Base-by-base conservation (phyloP, 108 stramenopile genomes). In the Licmophora abbreviata region DNA sequence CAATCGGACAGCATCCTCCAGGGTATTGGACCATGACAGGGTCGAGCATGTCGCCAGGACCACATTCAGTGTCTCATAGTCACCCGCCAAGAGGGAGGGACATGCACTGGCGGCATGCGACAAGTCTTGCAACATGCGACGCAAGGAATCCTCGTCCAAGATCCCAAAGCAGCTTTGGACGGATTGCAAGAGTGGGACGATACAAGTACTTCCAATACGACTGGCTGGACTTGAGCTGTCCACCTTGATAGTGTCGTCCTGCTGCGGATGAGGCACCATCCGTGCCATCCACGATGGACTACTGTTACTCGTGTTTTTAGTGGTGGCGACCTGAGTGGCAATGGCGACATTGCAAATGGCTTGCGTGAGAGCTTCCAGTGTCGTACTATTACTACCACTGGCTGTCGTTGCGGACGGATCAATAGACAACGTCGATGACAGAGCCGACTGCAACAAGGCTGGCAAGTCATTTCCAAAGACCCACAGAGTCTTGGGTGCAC, bases 51-150 rank as follows among this genome's bases (percentile, higher is more conserved):
- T 43, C 22, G 54, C 51, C 6, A 79, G 14, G 0, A 70, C 21
- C 15, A 66, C 29, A 27, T 60, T 27, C 18, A 83, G 36, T 18
- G 69, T 61, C 9, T 50, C 12, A 3, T 48, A 47, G 38, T 72
- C 61, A 15, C 76, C 80, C 11, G 70, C 73, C 55, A 83, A 48
- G 5, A 83, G 27, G 6, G 75, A 74, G 4, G 82, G 82, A 18
- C 73, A 79, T 18, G 42, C 48, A 2, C 67, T 0, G 9, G 59
- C 46, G 3, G 57, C 48, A 4, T 69, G 56, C 1, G 48, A 35
- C 26, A 76, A 29, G 1, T 51, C 29, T 27, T 76, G 63, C 31
- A 76, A 26, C 20, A 42, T 42, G 3, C 21, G 5, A 22, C 5
- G 5, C 34, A 12, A 35, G 10, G 34, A 12, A 10, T 12, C 34